A percentile compares a stretch with the other conserved stretches of the same genome.
Evolutionary conservation across 805 yeast genomes (phyloP).

Genomic region (Hanseniaspora guilliermondii): DNA sequence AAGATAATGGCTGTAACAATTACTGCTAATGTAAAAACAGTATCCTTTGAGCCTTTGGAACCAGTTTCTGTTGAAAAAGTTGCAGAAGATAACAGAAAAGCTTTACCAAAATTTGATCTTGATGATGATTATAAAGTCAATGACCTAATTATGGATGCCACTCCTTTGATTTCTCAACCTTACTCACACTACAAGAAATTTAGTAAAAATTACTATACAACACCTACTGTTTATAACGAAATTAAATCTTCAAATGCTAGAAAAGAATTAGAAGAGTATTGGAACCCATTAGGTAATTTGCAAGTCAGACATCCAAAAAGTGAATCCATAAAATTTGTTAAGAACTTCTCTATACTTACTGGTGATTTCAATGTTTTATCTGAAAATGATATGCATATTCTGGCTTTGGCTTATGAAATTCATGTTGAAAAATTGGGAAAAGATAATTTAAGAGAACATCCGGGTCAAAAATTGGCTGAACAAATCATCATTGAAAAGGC

Average conservation of each 20-base stretch:
- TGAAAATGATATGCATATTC: slow-evolving; percentile 79
- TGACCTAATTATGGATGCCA: slow-evolving; percentile 78
- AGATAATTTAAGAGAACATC: slow-evolving; percentile 54
- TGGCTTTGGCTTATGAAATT: slow-evolving; percentile 82
- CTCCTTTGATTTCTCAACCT: slow-evolving; percentile 81
- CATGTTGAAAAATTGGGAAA: slow-evolving; percentile 62
- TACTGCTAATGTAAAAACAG: slow-evolving; percentile 1
- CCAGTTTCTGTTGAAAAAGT: not conserved
- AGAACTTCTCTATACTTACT: slow-evolving; percentile 67
- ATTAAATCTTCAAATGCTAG: slow-evolving; percentile 77
- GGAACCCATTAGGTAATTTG: slow-evolving; percentile 54
- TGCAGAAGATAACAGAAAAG: not conserved
- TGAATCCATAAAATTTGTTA: slow-evolving; percentile 49
- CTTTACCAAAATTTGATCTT: slow-evolving; percentile 12
- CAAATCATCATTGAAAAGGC: slow-evolving; percentile 20
- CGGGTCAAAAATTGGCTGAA: slow-evolving; percentile 42
- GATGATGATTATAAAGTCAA: slow-evolving; percentile 30
- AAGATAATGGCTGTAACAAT: not conserved
- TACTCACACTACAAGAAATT: slow-evolving; percentile 57
- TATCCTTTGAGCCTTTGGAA: not conserved
- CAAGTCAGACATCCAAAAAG: slow-evolving; percentile 65
- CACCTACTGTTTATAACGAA: slow-evolving; percentile 84
- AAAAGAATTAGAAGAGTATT: slow-evolving; percentile 51
- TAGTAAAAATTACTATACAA: slow-evolving; percentile 67
- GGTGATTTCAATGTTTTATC: slow-evolving; percentile 88